Evolutionary conservation across 2,329 filamentous ascomycete genomes (phyloP), one percentile per base, ranked within the genome.

Genomic region (Aspergillus uvarum): DNA sequence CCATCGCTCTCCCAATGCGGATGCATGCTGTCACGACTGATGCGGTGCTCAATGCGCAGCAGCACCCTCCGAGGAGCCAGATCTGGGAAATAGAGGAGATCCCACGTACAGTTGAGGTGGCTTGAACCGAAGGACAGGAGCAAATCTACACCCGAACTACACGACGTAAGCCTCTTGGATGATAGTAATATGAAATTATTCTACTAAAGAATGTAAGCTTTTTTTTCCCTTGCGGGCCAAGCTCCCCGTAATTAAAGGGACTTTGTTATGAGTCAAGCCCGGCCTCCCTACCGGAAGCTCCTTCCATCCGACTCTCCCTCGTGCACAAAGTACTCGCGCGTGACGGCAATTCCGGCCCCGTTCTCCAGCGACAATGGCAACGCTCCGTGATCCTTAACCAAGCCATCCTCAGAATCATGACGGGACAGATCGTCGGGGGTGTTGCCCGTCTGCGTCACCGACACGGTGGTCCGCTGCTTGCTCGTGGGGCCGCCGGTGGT

Each of bases 331-430:
- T 67, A 67, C 50, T 67, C 65, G 19, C 56, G 58, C 21, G 58
- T 66, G 24, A 67, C 65, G 4, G 65, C 56, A 32, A 67, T 67
- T 4, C 65, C 65, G 2, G 60, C 11, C 3, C 35, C n/a, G 2
- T 26, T 52, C 4, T 26, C 55, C n/a, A 48, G 42, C 21, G 58
- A 19, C 22, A 12, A 16, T 1, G 8, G 21, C 32, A 35, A 12
- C 2, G 32, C 32, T 10, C 26, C 32, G 4, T 35, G 12, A 35
- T 56, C 59, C 49, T 65, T 62, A 2, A 67, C 64, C 35, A 67
- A 51, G 35, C 59, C 64, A 19, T 67, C 65, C 24, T 66, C 61
- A 4, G 63, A 65, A 52, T 67, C 65, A 53, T 67, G 52, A 1
- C 60, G 56, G 14, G 62, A 67, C 16, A 65, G 24, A 3, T 61